These are phyloP conservation scores for Elongisporangium anandrum DNA, from an alignment of 352 stramenopile genomes.

Conservation along the genomic window DNA sequence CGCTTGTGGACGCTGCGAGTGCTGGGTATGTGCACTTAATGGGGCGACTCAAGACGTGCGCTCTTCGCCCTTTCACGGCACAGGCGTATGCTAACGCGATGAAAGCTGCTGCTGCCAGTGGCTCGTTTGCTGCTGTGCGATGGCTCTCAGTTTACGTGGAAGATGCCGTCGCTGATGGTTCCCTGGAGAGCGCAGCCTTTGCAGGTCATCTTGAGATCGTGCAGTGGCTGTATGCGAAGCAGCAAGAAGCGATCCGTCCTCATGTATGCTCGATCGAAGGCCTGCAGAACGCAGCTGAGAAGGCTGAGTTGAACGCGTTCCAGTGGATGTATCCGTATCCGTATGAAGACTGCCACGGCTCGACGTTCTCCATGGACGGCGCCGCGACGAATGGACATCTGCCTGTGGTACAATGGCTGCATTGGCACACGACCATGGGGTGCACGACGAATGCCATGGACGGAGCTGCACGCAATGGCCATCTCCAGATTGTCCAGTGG, in stretches of 20 bases:
- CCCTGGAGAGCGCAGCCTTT: too few species aligned
- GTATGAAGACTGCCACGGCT: too few species aligned
- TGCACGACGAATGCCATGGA: slow-evolving; percentile 4
- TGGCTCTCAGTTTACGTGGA: too few species aligned
- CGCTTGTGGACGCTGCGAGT: slow-evolving; percentile 6
- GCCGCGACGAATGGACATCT: slow-evolving; percentile 7
- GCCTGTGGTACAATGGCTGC: slow-evolving; percentile 11
- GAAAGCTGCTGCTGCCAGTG: too few species aligned
- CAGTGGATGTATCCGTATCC: too few species aligned
- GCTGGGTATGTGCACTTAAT: slow-evolving; percentile 18
- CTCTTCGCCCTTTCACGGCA: too few species aligned
- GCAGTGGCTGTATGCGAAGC: slow-evolving; percentile 15
- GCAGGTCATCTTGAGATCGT: slow-evolving; percentile 19
- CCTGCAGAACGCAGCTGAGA: not conserved
- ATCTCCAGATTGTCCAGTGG: slow-evolving; percentile 4
- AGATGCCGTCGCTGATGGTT: too few species aligned
- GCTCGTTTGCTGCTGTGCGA: too few species aligned
- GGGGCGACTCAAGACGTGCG: slow-evolving; percentile 1
- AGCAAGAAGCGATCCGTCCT: not conserved
- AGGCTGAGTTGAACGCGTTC: slow-evolving; percentile 11
- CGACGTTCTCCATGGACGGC: too few species aligned
- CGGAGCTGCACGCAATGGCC: slow-evolving; percentile 1
- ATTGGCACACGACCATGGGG: slow-evolving; percentile 4
- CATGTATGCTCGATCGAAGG: not conserved
- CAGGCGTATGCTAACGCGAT: too few species aligned